These are phyloP conservation scores for Elasticomyces elasticus DNA, from an alignment of 495 filamentous ascomycete species.

Conservation along the genomic window DNA sequence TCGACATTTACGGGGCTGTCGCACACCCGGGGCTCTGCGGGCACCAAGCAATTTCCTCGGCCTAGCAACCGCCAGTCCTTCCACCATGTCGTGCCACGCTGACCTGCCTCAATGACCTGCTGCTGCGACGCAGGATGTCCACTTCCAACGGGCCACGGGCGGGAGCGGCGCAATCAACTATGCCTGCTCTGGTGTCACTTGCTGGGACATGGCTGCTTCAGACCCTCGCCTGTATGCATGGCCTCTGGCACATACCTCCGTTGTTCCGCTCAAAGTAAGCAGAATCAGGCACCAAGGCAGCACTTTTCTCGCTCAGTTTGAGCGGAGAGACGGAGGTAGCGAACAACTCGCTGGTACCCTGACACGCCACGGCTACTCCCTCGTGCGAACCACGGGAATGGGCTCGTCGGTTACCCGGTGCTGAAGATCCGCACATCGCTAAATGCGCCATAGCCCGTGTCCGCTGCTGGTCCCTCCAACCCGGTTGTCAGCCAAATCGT, in stretches of 20 bases:
- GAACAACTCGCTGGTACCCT: not conserved
- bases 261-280: too few species aligned
- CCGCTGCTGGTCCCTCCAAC: not conserved
- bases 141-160: not conserved
- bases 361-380: not conserved
- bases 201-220: not conserved
- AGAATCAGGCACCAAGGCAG: too few species aligned
- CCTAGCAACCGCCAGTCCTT: not conserved
- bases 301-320: too few species aligned
- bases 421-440: not conserved
- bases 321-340: too few species aligned
- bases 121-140: not conserved
- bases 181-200: not conserved
- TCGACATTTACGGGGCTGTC: not conserved
- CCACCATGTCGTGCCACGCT: not conserved
- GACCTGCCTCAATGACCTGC: not conserved
- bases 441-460: not conserved
- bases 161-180: not conserved
- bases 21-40: not conserved
- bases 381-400: not conserved
- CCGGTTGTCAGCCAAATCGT: too few species aligned
- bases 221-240: not conserved
- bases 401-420: not conserved
- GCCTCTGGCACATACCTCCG: not conserved
- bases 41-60: not conserved